Base-by-base conservation (phyloP, 2,329 filamentous ascomycete species). In the Cladosporium velox region DNA sequence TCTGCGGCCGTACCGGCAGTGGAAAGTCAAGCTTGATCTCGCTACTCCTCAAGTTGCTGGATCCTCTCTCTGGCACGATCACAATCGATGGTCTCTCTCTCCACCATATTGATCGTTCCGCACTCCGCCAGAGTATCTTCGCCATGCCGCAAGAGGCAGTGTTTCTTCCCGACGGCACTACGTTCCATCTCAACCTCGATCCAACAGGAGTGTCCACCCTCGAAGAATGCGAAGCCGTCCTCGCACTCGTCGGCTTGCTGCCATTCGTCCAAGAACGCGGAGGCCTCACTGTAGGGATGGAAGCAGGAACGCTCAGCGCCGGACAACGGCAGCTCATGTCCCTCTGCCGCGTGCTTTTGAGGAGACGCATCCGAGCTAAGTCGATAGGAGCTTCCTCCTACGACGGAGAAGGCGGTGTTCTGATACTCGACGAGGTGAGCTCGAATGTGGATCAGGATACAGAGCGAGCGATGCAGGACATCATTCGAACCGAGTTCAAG, bases 1-100 rank as follows among this genome's bases (percentile, higher is more conserved):
- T 80, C 18, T 77, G 79, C 30, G 60, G 60, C 60, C 38, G 60
- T 47, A 52, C 60, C 7, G 60, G 60, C 26, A 63, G 60, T 34
- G 60, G 60, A 12, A 63, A 63, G 30, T 47, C 35, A 41, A 47
- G 41, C 41, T 44, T 44, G 41, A 44, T 44, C 8, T 44, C 41
- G 18, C 41, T 44, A n/a, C 18, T 44, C 41, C 41, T 44, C 18
- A 44, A 44, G 18, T 21, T 44, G 18, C 41, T 44, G 8, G 41
- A 44, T 11, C 41, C 41, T 44, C 41, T 44, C 41, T 44, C 41
- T 44, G 41, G 41, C 18, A 44, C 18, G 3, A 10, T 44, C 8
- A 44, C 7, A 8, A 6, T 44, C 15, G 41, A 44, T 11, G 41
- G 41, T 10, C n/a, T 44, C 18, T 44, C 41, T 3, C 41, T 44